Evolutionary conservation across 2,329 filamentous ascomycete genomes (phyloP).

Genomic region (Exserohilum turcica): DNA sequence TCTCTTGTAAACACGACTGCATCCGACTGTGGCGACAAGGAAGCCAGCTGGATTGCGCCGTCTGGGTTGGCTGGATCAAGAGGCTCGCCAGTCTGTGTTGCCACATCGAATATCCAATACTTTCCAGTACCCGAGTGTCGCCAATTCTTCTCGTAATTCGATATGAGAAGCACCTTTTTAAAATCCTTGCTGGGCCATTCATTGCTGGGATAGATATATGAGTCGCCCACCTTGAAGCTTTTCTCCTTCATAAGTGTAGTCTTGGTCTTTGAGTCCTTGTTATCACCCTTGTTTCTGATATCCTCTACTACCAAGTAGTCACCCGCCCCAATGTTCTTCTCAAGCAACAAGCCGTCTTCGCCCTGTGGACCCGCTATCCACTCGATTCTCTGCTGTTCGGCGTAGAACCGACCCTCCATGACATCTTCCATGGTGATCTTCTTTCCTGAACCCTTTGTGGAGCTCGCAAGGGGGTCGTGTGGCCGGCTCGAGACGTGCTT

Average conservation of each 20-base stretch:
- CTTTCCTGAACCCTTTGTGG: conserved; percentile 68
- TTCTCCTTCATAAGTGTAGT: conserved; percentile 76
- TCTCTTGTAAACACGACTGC: conserved; percentile 86
- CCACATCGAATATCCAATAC: conserved; percentile 94
- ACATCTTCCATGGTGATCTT: conserved; percentile 75
- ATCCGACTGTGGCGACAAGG: conserved; percentile 87
- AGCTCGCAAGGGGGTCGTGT: conserved; percentile 71
- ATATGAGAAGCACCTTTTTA: conserved; percentile 82
- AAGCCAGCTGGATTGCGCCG: conserved; percentile 77
- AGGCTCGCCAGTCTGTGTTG: conserved; percentile 74
- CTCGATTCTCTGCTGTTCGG: conserved; percentile 68
- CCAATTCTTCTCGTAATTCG: conserved; percentile 77
- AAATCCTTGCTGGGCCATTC: conserved; percentile 81
- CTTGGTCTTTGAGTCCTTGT: conserved; percentile 55
- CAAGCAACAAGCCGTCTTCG: conserved; percentile 83
- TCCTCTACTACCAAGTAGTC: conserved; percentile 88
- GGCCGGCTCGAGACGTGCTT: conserved; percentile 66
- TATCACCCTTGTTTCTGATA: conserved; percentile 62
- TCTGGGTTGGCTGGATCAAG: conserved; percentile 71
- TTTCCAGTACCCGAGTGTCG: conserved; percentile 83
- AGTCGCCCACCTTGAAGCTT: conserved; percentile 64
- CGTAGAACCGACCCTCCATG: conserved; percentile 66
- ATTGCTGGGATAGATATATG: conserved; percentile 61
- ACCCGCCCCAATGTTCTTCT: conserved; percentile 64
- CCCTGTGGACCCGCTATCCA: conserved; percentile 78